Evolutionary conservation across 345 rosid genomes (phyloP).

Genomic region (Eutrema yunnanense): DNA sequence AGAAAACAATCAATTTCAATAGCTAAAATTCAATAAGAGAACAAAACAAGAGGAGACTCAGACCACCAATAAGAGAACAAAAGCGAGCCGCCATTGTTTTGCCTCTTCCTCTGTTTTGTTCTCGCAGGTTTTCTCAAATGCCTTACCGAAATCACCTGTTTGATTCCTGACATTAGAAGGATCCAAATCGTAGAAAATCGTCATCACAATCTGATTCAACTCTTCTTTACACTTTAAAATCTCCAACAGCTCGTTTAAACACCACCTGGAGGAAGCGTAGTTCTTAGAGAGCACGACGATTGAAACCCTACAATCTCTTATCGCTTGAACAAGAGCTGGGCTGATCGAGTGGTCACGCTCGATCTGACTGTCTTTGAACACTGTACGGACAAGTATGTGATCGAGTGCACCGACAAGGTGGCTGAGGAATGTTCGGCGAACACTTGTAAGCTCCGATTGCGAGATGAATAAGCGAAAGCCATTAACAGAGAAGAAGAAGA

Average conservation of each 20-base stretch:
- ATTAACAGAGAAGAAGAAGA: not conserved
- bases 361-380: not conserved
- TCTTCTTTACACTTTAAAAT: not conserved
- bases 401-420: not conserved
- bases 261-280: not conserved
- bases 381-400: not conserved
- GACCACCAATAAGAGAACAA: not conserved
- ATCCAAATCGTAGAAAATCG: constrained; percentile 8
- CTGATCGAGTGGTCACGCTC: not conserved
- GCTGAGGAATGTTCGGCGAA: not conserved
- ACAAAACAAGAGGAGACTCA: not conserved
- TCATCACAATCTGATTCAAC: not conserved
- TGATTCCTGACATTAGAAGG: constrained; percentile 4
- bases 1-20: not conserved
- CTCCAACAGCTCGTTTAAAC: not conserved
- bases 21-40: not conserved
- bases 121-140: not conserved
- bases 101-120: not conserved
- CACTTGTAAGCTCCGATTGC: not conserved
- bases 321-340: not conserved
- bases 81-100: not conserved
- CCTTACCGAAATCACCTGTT: not conserved
- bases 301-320: not conserved
- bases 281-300: not conserved
- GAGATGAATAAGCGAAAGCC: not conserved